phyloP scores from a whole-genome alignment of 768 basidiomycete species.

The Pleurotus citrinopileatus region DNA sequence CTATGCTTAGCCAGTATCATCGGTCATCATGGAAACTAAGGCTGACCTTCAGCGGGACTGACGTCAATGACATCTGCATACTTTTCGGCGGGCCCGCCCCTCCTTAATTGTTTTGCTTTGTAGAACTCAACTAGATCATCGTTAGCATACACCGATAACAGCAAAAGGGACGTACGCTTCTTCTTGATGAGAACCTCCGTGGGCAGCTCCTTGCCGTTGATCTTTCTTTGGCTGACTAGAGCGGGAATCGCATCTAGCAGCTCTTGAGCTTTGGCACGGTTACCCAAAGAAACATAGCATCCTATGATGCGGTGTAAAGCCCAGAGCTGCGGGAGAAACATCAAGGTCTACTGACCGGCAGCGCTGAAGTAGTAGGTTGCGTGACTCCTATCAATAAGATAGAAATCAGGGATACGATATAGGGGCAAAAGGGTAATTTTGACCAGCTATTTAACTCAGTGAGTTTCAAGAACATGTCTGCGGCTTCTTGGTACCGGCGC shows the following conservation, averaged over 20 bases:
- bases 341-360: slow-evolving; percentile 39
- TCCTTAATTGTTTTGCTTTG: slow-evolving; percentile 58
- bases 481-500: slow-evolving; percentile 63
- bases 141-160: background rate
- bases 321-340: background rate
- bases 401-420: background rate
- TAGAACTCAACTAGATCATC: slow-evolving; percentile 63
- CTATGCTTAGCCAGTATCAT: background rate
- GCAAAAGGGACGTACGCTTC: slow-evolving; percentile 47
- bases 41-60: slow-evolving; percentile 66
- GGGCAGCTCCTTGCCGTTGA: slow-evolving; percentile 66
- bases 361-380: slow-evolving; percentile 78
- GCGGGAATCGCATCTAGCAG: slow-evolving; percentile 62
- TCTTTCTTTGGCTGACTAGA: slow-evolving; percentile 56
- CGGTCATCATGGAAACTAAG: background rate
- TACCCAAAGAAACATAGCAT: slow-evolving; percentile 57
- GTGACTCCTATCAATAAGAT: slow-evolving; percentile 53
- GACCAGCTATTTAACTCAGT: slow-evolving; percentile 72
- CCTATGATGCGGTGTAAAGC: slow-evolving; percentile 31
- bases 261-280: slow-evolving; percentile 55
- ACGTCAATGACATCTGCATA: slow-evolving; percentile 60
- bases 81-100: slow-evolving; percentile 47
- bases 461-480: slow-evolving; percentile 61
- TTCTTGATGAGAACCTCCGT: slow-evolving; percentile 78
- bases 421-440: slow-evolving; percentile 13